These are phyloP conservation scores for Corylus heterophylla DNA, from an alignment of 306 rosid genomes.

Conservation along the genomic window DNA sequence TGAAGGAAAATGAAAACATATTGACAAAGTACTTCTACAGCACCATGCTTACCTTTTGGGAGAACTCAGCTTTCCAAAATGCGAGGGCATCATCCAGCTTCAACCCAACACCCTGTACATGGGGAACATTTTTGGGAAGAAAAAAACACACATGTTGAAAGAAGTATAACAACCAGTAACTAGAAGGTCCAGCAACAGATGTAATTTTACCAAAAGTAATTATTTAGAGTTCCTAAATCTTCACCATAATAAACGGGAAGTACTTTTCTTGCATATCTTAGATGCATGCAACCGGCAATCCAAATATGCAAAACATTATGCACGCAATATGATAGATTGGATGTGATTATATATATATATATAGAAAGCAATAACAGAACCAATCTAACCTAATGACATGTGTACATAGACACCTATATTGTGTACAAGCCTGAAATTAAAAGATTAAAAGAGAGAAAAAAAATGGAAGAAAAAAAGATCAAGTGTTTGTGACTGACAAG, in stretches of 20 bases:
- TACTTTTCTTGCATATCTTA: background rate
- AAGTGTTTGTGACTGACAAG: background rate
- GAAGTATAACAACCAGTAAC: background rate
- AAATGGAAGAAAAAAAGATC: background rate
- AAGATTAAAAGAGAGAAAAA: background rate
- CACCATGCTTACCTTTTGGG: constrained; percentile 60
- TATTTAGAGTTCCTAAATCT: background rate
- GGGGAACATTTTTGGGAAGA: constrained; percentile 21
- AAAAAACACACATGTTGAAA: background rate
- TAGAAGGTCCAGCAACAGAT: background rate
- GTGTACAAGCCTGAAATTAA: background rate
- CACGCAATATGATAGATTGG: background rate
- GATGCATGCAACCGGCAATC: background rate
- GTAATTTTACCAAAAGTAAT: background rate
- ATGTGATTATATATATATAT: background rate
- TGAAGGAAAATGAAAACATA: background rate
- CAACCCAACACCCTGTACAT: constrained; percentile 83
- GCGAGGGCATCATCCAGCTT: constrained; percentile 93
- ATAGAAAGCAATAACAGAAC: background rate
- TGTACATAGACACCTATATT: background rate
- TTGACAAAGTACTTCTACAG: constrained; percentile 1
- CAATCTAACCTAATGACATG: background rate
- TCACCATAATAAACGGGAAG: background rate
- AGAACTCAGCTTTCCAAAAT: constrained; percentile 93
- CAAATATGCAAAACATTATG: background rate